These are phyloP conservation scores for Aspergillus wentii DNA, from an alignment of 495 filamentous ascomycete genomes.

Conservation along the genomic window DNA sequence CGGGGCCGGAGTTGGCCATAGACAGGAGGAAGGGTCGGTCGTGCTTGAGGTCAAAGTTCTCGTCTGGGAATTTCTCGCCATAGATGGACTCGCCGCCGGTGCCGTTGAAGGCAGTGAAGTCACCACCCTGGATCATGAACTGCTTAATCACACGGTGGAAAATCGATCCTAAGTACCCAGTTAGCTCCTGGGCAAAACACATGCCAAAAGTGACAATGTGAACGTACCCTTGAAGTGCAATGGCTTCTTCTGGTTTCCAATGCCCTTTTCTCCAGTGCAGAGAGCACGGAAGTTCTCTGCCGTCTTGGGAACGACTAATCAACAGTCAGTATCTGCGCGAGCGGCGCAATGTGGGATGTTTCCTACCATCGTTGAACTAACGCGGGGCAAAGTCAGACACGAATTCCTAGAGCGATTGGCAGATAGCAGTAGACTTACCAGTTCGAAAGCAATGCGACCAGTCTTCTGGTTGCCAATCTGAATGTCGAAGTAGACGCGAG, in stretches of 20 bases:
- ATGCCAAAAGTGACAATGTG: too few relatives aligned
- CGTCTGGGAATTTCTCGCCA: constrained; percentile 95
- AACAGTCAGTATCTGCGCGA: constrained; percentile 13
- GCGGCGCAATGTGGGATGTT: constrained; percentile 2
- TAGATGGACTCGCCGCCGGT: constrained; percentile 98
- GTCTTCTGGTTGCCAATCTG: constrained; percentile 64
- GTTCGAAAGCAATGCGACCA: constrained; percentile 76
- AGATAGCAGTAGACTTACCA: constrained; percentile 46
- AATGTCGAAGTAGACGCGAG: constrained; percentile 86
- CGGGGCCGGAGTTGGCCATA: constrained; percentile 95
- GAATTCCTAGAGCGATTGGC: constrained; percentile 4
- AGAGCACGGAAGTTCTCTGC: constrained; percentile 91
- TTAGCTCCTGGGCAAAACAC: too few relatives aligned
- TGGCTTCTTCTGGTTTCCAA: constrained; percentile 78
- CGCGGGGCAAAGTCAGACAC: constrained; percentile 8
- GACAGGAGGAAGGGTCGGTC: constrained; percentile 90
- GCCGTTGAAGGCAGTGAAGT: constrained; percentile 94
- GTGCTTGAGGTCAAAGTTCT: constrained; percentile 93
- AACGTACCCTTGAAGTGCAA: constrained; percentile 60
- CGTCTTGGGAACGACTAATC: constrained; percentile 79
- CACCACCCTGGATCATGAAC: constrained; percentile 99
- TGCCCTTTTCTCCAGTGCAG: constrained; percentile 89
- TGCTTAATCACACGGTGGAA: constrained; percentile 99
- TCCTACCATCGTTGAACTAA: constrained; percentile 72
- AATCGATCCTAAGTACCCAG: constrained; percentile 49